Percentiles rank a stretch among this genome's conserved stretches.
Conservation (phyloP, 352 stramenopile species). For the Phytophthora pisi region DNA sequence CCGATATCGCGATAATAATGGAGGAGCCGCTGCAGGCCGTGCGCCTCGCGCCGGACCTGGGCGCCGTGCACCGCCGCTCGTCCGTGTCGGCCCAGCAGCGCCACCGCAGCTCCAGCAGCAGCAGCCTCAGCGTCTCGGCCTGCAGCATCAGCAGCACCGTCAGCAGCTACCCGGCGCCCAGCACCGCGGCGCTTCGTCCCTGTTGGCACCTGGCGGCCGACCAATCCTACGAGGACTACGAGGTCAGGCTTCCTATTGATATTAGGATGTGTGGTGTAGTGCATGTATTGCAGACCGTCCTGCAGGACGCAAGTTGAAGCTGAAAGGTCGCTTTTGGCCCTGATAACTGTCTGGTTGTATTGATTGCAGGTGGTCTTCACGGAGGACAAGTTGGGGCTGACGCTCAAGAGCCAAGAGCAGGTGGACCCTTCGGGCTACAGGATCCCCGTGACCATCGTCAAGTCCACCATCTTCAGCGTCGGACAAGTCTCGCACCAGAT, state of each 20-base stretch:
- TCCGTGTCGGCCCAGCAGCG: slow-evolving; percentile 28
- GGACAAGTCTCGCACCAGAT: slow-evolving; percentile 62
- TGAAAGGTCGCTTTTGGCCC: slow-evolving; percentile 9
- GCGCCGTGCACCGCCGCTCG: slow-evolving; percentile 13
- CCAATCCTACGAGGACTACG: slow-evolving; percentile 44
- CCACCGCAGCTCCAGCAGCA: slow-evolving; percentile 32
- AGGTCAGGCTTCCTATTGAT: slow-evolving; percentile 17
- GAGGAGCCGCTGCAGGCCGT: slow-evolving; percentile 16
- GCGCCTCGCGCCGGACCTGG: slow-evolving; percentile 20
- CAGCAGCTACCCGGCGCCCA: slow-evolving; percentile 28
- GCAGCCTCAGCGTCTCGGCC: slow-evolving; percentile 44
- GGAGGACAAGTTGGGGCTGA: slow-evolving; percentile 64
- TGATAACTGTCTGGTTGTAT: slow-evolving; percentile 1
- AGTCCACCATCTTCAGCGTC: slow-evolving; percentile 54
- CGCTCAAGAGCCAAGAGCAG: slow-evolving; percentile 48
- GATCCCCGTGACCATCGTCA: slow-evolving; percentile 53
- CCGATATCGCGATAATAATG: not conserved
- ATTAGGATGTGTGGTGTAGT: not conserved
- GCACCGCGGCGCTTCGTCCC: not conserved
- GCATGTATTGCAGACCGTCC: not conserved
- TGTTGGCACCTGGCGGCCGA: slow-evolving; percentile 32
- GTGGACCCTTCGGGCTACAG: slow-evolving; percentile 27
- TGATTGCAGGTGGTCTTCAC: slow-evolving; percentile 56
- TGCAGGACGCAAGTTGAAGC: slow-evolving; percentile 3
- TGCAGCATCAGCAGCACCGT: slow-evolving; percentile 39